Base-by-base conservation (phyloP, 768 basidiomycete species). In the Pisolithus sp. region DNA sequence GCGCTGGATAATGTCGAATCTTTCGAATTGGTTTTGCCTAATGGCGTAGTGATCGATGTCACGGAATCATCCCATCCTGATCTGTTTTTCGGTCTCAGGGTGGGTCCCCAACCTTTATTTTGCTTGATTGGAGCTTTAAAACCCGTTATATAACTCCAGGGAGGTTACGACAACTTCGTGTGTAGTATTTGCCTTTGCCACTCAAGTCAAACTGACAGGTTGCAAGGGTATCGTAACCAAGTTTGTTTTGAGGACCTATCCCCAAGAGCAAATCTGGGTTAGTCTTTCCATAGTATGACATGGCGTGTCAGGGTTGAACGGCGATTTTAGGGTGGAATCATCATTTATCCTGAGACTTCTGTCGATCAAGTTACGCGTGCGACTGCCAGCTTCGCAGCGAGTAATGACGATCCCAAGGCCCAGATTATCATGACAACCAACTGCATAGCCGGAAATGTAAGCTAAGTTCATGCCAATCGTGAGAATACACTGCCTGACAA, bases 261-360 rank as follows among this genome's bases (percentile, higher is more conserved):
- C 82, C 6, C 81, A 84, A 64, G 66, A 68, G 0, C 62, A 75
- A 63, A 77, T 85, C 51, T 85, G 82, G 82, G 82, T 84, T 66
- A 13, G 75, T 49, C n/a, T 44, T 39, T 8, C 2, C 4, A 5
- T 40, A 15, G 20, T 24, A 13, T 40, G 30, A 36, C 12, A 10
- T 47, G 15, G 21, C 36, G 12, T 0, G 48, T 46, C 52, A 2
- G 47, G 17, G 12, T 50, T n/a, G 13, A 51, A 18, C 1, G 23
- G 5, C 20, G n/a, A 36, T 12, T 4, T 23, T 47, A 82, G 81
- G 81, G 80, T 5, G 82, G 82, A 1, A n/a, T 73, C 1, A 71
- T 82, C 26, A 61, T 55, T 5, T 69, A 64, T 39, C 53, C 58
- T 1, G 50, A 9, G 9, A 10, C 17, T 24, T 45, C 49, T 41